Evolutionary conservation across 371 early-diverging fungal species (phyloP).

Genomic region (Fennellomyces sp.): DNA sequence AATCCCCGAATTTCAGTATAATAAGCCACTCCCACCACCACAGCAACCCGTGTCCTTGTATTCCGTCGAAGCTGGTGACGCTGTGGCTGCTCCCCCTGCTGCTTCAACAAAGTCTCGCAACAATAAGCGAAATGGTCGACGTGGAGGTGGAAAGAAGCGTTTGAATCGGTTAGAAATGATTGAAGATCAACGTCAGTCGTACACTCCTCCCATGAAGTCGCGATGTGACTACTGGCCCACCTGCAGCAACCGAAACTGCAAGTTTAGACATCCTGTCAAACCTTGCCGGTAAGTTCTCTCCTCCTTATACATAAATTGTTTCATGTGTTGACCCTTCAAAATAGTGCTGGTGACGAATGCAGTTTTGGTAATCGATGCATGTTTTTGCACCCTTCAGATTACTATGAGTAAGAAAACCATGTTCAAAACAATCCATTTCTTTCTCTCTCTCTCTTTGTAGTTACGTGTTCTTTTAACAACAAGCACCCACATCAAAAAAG

Average conservation of each 20-base stretch:
- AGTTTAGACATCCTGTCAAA: conserved; percentile 53
- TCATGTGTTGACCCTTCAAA: no score
- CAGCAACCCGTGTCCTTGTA: not conserved
- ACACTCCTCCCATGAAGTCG: conserved; percentile 42
- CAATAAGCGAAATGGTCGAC: conserved; percentile 1
- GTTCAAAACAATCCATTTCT: not conserved
- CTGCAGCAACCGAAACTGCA: conserved; percentile 65
- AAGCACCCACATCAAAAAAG: not conserved
- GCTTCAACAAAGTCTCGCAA: not conserved
- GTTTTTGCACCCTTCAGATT: conserved; percentile 55
- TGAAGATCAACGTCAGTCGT: conserved; percentile 38
- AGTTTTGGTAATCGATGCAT: conserved; percentile 52
- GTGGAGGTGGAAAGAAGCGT: conserved; percentile 18
- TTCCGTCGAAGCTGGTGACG: conserved; percentile 9
- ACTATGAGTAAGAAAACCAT: conserved; percentile 11
- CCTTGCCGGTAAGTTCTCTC: conserved; percentile 49
- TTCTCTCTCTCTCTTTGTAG: conserved; percentile 1
- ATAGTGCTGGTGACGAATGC: conserved; percentile 52
- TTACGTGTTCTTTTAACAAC: conserved; percentile 5
- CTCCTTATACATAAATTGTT: not conserved
- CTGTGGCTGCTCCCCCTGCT: conserved; percentile 4
- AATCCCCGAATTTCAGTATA: conserved; percentile 3
- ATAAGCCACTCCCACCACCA: conserved; percentile 4
- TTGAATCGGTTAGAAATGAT: conserved; percentile 39
- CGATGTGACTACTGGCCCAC: conserved; percentile 60